Evolutionary conservation across 495 filamentous ascomycete genomes (phyloP), one percentile per base, ranked within the genome.

Genomic region (Zalerion maritima): DNA sequence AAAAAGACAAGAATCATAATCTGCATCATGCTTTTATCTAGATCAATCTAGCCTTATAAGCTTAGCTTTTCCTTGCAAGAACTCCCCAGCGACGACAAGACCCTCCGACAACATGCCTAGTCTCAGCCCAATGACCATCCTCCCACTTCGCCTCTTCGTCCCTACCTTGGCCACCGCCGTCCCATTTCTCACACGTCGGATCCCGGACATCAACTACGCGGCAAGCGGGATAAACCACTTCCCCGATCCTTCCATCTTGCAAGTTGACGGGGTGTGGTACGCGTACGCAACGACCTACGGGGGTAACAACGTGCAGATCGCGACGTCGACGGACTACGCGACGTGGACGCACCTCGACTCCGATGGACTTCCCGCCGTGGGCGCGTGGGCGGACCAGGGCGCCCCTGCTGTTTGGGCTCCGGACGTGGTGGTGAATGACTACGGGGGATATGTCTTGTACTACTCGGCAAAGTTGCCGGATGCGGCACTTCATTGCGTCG

Each of bases 371-470:
- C 44, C 49, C 5, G 3, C 28, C 8, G 18, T 43, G 4, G 50
- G 45, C 4, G 4, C 36, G 17, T 57, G 55, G 55, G 41, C 52
- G 5, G 38, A 47, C 14, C 26, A 38, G 1, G 37, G 35, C 1
- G 44, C 46, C 19, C 15, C 22, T 6, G 30, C 36, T 3, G 40
- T 50, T 24, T 50, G 44, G 47, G 47, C 47, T 2, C 47, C 47
- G 3, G 44, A 47, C 21, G 47, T 50, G 6, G 36, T 45, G 26
- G 47, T 45, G 36, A 50, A 50, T 18, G 46, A 64, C 34, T n/a
- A 17, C 6, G 62, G 60, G 13, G 49, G 38, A 25, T 77, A 62
- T 46, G 55, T 74, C 7, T 60, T 78, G 55, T 75, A 74, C 49
- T 76, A 69, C 43, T 62, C 60, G 13, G 69, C 57, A n/a, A 48